Evolutionary conservation across 805 yeast genomes (phyloP), one percentile per base, ranked within the genome.

Genomic region (Brettanomyces nanus): DNA sequence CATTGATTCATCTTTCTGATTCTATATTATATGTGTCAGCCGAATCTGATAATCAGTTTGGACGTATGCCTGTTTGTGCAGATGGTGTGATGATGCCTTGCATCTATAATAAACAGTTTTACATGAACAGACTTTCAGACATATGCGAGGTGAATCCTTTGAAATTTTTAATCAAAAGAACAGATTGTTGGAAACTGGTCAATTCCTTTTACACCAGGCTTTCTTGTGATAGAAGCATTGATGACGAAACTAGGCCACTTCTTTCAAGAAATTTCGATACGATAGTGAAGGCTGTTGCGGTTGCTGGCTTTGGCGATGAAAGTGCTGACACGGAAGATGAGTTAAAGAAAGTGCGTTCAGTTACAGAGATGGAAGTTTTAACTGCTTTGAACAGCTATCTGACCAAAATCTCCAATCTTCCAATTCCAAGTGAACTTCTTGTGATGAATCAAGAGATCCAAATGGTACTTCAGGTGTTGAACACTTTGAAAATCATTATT

Each of bases 401-500:
- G 21, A 52, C 54, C 3, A 58, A 58, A 1, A 53, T 80, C 28
- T 57, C 71, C 11, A 47, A 54, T 2, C 51, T 68, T 10, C 60
- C 59, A 0, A 29, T 43, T 38, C 64, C 76, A 1, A 49, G 52
- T 17, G 77, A 73, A 43, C 47, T 66, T 7, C 49, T 70, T 38
- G 56, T 73, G 1, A 61, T 73, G 39, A 74, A 75, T 45, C 71
- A 77, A 23, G 86, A 81, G 46, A 70, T 78, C 2, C 89, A 82
- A 37, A 74, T 86, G 43, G 75, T 80, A 42, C 67, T 82, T 14
- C 70, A 70, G 21, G 59, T 74, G 0, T 62, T 89, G 29, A 70
- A 75, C 21, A 80, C 85, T 0, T 56, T 90, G 36, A 81, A 78
- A 51, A 75, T 69, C 22, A 65, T 89, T n/a, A 66, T 90, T 23